Evolutionary conservation across 1,139 yeast genomes (phyloP), one percentile per base, ranked within the genome.

Genomic region (Magnusiomyces suaveolens): DNA sequence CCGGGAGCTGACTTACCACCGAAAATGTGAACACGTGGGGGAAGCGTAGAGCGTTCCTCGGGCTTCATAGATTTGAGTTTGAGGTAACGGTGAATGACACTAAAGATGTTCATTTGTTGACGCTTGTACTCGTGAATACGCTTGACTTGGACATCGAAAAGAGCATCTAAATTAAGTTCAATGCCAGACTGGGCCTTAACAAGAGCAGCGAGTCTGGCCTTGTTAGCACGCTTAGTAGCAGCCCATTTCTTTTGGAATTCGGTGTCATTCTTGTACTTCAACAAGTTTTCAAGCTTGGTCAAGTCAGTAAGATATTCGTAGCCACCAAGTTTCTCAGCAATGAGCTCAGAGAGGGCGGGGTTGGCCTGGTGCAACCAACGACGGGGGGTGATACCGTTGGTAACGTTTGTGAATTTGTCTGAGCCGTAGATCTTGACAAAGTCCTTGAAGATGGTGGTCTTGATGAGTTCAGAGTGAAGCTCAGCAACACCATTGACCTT

Each of bases 1-100:
- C 97, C 97, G 23, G 97, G 97, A 14, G 97, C 97, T 55, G 95
- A 87, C 72, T 89, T 89, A 68, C 97, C 97, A 62, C 97, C 97
- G 69, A 89, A 83, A 57, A 89, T 79, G 43, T 83, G 79, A 54
- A 87, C 94, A 68, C 86, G 85, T 56, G 96, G 83, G 58, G 82
- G 79, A 70, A 79, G 84, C 68, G 80, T 79, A 61, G 72, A 62
- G 62, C 90, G 81, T 66, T 88, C 88, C 32, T 79, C 84, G 16
- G 77, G 72, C 53, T 87, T 70, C 67, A 88, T 74, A 52, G 80
- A 74, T 73, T 88, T 88, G 69, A 89, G 83, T 59, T 77, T 77
- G 62, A 90, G 73, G 69, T 89, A 89, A 65, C 97, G 79, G 75
- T 84, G 76, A 64, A 90, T 87, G 32, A 87, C 88, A 58, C 96